Evolutionary conservation across 2,329 filamentous ascomycete species (phyloP).

Genomic region (Diaporthe sp.): DNA sequence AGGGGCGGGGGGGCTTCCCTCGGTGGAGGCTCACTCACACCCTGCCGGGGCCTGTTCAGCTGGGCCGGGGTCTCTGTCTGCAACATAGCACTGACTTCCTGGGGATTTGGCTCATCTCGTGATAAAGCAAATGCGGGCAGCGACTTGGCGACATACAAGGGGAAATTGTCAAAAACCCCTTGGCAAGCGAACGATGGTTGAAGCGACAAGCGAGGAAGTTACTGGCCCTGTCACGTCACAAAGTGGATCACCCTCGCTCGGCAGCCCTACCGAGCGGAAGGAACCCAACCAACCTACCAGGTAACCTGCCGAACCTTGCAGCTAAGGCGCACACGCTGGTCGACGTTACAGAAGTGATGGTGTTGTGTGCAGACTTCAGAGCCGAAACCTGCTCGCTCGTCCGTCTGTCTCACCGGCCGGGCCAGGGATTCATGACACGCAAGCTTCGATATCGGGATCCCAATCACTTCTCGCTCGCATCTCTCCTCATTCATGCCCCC

Average conservation of each 20-base stretch:
- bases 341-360: conserved; percentile 13
- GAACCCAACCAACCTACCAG: not conserved
- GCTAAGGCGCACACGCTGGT: not conserved
- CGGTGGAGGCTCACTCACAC: not conserved
- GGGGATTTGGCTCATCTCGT: not conserved
- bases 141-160: conserved; percentile 8
- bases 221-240: not conserved
- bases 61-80: not conserved
- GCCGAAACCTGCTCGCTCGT: conserved; percentile 3
- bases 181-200: not conserved
- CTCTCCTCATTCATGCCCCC: not conserved
- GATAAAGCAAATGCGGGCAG: not conserved
- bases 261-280: conserved; percentile 18
- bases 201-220: not conserved
- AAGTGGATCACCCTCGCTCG: conserved; percentile 13
- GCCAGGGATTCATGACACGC: conserved; percentile 8
- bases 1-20: not conserved
- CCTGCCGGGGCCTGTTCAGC: not conserved
- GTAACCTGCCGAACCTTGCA: conserved; percentile 6
- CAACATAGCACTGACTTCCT: not conserved
- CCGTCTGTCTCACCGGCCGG: conserved; percentile 1
- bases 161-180: conserved; percentile 13
- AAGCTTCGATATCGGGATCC: not conserved
- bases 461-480: not conserved
- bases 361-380: not conserved